Evolutionary conservation across 2,329 filamentous ascomycete species (phyloP), one percentile per base, ranked within the genome.

Genomic region (Ophiostoma piceae): DNA sequence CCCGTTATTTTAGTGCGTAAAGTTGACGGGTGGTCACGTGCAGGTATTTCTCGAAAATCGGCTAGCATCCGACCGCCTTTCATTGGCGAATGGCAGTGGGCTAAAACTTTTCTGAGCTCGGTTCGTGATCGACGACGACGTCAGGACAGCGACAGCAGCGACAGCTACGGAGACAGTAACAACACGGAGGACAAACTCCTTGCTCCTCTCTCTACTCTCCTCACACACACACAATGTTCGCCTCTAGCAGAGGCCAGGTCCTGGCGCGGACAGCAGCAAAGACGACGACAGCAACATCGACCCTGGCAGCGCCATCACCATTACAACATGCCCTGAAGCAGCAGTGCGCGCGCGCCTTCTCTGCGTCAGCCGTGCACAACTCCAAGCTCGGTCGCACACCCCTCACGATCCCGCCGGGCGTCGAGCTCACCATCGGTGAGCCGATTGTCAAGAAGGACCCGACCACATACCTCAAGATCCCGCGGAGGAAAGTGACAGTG

Each of bases 351-450:
- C 72, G 73, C 7, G 54, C 65, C 73, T 97, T 97, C 83, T 94
- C 91, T 70, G 89, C 88, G 60, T 90, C 92, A 62, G 78, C 87
- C 68, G 80, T 81, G 77, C 84, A 84, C 74, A 81, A 84, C 71
- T 97, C 94, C 64, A 95, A 97, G 84, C 90, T 99, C 73, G 95
- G 95, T 75, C 86, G 88, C 75, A 91, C 91, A 71, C 87, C 91
- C 32, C 86, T 97, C 68, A 89, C 92, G 69, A 84, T 97, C 41
- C 94, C 94, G 0, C 89, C 91, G 0, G 91, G 92, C 73, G 95
- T 99, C 70, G 90, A 90, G 68, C 84, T 99, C 60, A 82, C 87
- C 12, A 81, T 94, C 71, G 85, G 90, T 72, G 85, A 92, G 71
- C 86, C 88, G 3, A 80, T 79, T 68, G 76, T 83, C 39, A 81